These are phyloP conservation scores for Colletotrichum sublineola DNA, from an alignment of 2,329 filamentous ascomycete species.

Conservation along the genomic window DNA sequence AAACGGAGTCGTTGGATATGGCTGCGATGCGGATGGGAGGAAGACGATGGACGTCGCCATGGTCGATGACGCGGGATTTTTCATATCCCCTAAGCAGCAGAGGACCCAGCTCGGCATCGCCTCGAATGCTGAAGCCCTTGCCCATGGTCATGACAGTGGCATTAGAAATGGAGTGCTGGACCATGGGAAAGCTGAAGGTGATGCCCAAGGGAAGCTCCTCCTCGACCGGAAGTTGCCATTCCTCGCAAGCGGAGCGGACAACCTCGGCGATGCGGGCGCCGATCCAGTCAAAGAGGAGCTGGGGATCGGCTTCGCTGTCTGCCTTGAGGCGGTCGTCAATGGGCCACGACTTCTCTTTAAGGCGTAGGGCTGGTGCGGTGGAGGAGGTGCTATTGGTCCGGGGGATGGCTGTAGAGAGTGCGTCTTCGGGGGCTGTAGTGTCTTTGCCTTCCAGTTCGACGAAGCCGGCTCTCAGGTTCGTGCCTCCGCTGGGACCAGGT, in stretches of 20 bases:
- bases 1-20: constrained; percentile 86
- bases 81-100: constrained; percentile 72
- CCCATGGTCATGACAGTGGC: constrained; percentile 78
- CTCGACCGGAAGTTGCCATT: constrained; percentile 56
- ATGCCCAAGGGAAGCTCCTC: constrained; percentile 73
- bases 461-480: constrained; percentile 77
- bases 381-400: constrained; percentile 42
- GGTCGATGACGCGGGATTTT: constrained; percentile 53
- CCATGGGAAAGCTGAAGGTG: constrained; percentile 79
- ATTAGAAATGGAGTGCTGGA: constrained; percentile 71
- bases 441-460: constrained; percentile 68
- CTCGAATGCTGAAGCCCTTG: constrained; percentile 75
- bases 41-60: constrained; percentile 51
- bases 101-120: constrained; percentile 71
- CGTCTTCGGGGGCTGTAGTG: not conserved
- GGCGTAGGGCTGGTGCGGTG: constrained; percentile 64
- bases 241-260: constrained; percentile 68
- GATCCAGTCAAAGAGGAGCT: constrained; percentile 85
- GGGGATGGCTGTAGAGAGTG: constrained; percentile 15
- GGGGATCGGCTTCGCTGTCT: constrained; percentile 69
- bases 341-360: constrained; percentile 79
- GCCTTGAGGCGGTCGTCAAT: constrained; percentile 80
- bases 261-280: constrained; percentile 82
- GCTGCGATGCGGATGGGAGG: constrained; percentile 79
- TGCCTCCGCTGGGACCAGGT: constrained; percentile 68